These are phyloP conservation scores for Aspergillus indologenus DNA, from an alignment of 495 filamentous ascomycete genomes.

Conservation along the genomic window DNA sequence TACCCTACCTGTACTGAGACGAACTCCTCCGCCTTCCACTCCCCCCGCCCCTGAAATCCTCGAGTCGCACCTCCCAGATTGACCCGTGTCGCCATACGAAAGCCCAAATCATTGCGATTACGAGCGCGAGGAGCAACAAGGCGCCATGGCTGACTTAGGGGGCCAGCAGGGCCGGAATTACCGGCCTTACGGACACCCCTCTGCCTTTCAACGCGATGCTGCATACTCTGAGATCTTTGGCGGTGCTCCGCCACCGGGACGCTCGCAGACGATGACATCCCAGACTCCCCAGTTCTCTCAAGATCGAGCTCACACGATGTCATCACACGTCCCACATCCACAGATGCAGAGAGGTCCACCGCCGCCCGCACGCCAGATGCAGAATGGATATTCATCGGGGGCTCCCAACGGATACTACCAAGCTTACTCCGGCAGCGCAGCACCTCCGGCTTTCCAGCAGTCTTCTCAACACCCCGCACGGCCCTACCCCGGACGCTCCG, in stretches of 20 bases:
- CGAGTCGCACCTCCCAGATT: slow-evolving; percentile 2
- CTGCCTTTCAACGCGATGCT: slow-evolving; percentile 81
- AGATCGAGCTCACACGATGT: slow-evolving; percentile 85
- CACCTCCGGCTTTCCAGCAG: slow-evolving; percentile 50
- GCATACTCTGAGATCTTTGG: slow-evolving; percentile 97
- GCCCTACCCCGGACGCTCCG: slow-evolving; percentile 56
- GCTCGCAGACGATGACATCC: slow-evolving; percentile 83
- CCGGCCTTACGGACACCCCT: slow-evolving; percentile 65
- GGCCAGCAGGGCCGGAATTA: slow-evolving; percentile 69
- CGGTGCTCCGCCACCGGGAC: slow-evolving; percentile 76
- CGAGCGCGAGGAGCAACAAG: slow-evolving; percentile 5
- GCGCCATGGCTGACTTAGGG: slow-evolving; percentile 77
- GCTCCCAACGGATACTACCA: slow-evolving; percentile 45
- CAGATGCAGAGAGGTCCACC: slow-evolving; percentile 44
- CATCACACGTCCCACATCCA: slow-evolving; percentile 55
- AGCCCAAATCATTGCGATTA: neutral
- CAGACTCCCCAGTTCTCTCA: slow-evolving; percentile 55
- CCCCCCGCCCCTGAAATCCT: slow-evolving; percentile 5
- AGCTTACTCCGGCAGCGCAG: slow-evolving; percentile 48
- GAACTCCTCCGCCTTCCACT: neutral
- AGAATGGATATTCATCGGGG: slow-evolving; percentile 46
- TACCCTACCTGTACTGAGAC: slow-evolving; percentile 19
- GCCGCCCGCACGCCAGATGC: slow-evolving; percentile 61
- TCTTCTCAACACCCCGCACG: slow-evolving; percentile 63
- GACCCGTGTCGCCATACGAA: neutral